Evolutionary conservation across 2,329 filamentous ascomycete species (phyloP), one percentile per base, ranked within the genome.

Genomic region (Fusarium odoratissimum): DNA sequence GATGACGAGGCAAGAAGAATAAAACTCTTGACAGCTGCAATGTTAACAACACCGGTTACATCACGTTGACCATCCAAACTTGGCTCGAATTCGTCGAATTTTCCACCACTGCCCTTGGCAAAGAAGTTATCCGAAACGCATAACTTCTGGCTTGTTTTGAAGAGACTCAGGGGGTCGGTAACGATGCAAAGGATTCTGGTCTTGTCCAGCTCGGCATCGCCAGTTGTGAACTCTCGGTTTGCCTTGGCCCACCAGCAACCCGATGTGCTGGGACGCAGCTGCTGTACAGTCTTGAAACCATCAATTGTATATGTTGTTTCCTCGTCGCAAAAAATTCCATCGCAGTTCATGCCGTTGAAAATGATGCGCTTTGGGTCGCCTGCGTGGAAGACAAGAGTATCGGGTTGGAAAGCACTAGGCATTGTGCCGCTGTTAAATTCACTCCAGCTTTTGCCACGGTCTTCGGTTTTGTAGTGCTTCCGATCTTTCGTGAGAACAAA

Each of bases 231-330:
- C 45, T 91, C 82, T 9, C 89, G 87, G 17, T 93, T 91, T 19
- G 90, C 90, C 79, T 94, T 94, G 57, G 96, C 95, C 94, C 95
- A 99, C 80, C 92, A 90, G 81, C 96, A 99, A 69, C 92, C 91
- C 54, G 90, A 86, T 5, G 93, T 93, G 74, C 91, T 88, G 45
- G 88, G 85, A 58, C 92, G 88, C 66, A 98, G 86, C 10, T 86
- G 82, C 73, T 92, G 88, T 57, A 90, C 88, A 9, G 88, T 88
- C 72, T 92, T 87, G 84, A 99, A 99, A 73, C 94, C 94, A 81
- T 98, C 92, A 19, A 88, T 91, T 6, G 96, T 98, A 80, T 97
- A 98, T 79, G 86, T 85, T 60, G 89, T 84, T 65, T 88, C 82
- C 78, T 92, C 89, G 68, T 88, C 84, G 80, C 92, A 94, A 76